A percentile compares a stretch with the other conserved stretches of the same genome.
phyloP scores from a whole-genome alignment of 2,329 filamentous ascomycete genomes.

The Madurella fahalii region DNA sequence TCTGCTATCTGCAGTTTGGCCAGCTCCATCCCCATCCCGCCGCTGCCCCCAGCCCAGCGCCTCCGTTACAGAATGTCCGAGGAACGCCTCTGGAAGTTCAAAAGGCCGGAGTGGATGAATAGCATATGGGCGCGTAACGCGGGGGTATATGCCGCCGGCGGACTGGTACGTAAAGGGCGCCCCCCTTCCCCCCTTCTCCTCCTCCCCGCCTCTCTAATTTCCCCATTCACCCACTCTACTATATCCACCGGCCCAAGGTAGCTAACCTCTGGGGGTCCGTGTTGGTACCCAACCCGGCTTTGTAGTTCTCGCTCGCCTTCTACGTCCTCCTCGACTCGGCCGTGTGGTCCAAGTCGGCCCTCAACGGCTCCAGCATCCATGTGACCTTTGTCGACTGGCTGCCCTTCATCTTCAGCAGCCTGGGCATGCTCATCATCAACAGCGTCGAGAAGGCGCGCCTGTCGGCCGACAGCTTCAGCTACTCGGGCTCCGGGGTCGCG shows the following conservation, averaged over 20 bases:
- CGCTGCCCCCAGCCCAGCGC: not conserved
- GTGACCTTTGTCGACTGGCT: conserved; percentile 68
- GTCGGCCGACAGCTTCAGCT: conserved; percentile 59
- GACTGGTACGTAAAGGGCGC: conserved; percentile 47
- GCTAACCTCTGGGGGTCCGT: not conserved
- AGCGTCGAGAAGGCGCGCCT: conserved; percentile 63
- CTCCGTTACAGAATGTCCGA: conserved; percentile 47
- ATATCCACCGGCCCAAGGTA: no score
- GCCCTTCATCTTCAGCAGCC: conserved; percentile 61
- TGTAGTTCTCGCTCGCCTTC: conserved; percentile 63
- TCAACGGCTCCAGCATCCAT: conserved; percentile 58
- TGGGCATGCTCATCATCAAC: conserved; percentile 70
- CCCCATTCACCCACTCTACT: no score
- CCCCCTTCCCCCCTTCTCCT: not conserved
- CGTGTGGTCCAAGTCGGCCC: conserved; percentile 60
- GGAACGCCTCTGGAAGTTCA: conserved; percentile 64
- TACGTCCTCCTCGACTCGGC: conserved; percentile 65
- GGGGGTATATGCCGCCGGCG: conserved; percentile 60
- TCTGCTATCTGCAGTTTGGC: not conserved
- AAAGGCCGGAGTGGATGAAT: conserved; percentile 63
- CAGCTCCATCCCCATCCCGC: no score
- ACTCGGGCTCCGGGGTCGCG: conserved; percentile 59
- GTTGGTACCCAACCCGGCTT: no score
- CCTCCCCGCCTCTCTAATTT: not conserved
- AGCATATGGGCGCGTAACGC: conserved; percentile 60